Evolutionary conservation across 2,329 filamentous ascomycete species (phyloP), one percentile per base, ranked within the genome.

Genomic region (Colletotrichum theobromicola): DNA sequence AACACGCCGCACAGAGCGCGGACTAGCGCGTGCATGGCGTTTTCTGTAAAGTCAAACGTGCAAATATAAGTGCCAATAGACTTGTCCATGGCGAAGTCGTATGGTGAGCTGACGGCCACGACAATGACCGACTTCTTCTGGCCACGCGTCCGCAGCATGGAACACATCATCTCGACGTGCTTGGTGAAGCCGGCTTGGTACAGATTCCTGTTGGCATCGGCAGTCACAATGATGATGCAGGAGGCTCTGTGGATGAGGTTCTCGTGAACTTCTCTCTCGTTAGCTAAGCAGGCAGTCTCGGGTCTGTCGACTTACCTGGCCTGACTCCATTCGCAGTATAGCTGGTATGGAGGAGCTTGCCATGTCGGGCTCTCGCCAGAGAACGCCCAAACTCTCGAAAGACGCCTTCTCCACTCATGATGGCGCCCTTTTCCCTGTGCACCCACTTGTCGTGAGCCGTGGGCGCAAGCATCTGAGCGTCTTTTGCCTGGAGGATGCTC

Each of bases 181-280:
- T 98, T 98, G 3, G 96, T 96, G 81, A 98, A 98, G 1, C 95
- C 95, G 65, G 95, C 92, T 82, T 98, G 96, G 81, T 98, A 98
- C 16, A 98, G 86, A 80, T 98, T 98, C 53, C 96, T 90, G 81
- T 98, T 98, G 1, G 96, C 96, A 84, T 98, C 96, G 12, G 96
- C 96, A 0, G 96, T 98, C 35, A 98, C 90, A 65, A 98, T 93
- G 76, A 98, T 94, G 76, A 98, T 95, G 5, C 94, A 95, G 66
- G 94, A 95, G 13, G 96, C 95, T 78, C 95, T 90, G 77, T 96
- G 94, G 81, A 98, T 97, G 21, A 98, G 88, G 76, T 96, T 97
- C 80, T 98, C 96, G 81, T 98, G 96, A 1, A 98, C 94, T 83
- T 55, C 4, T 8, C 4, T 8, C 28, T 12, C 4, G 34, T 77